Evolutionary conservation across 169 alveolate species (phyloP).

Genomic region (Plasmodium cynomolgi): DNA sequence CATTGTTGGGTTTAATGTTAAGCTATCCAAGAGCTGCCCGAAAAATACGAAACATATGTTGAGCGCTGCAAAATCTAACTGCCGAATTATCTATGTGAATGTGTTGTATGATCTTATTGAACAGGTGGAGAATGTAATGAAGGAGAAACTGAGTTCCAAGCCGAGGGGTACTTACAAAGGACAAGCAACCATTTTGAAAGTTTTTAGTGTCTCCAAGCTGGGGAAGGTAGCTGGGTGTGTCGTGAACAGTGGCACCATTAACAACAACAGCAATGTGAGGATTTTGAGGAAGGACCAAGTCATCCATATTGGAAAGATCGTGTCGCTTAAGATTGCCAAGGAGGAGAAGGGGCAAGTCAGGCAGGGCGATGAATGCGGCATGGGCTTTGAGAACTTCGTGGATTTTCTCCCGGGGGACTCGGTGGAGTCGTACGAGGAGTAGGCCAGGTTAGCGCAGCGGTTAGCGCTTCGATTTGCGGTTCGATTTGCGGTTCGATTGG

Average conservation of each 20-base stretch:
- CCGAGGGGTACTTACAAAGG: constrained; percentile 49
- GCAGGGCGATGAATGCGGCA: constrained; percentile 60
- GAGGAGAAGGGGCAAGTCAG: constrained; percentile 48
- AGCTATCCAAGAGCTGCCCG: constrained; percentile 7
- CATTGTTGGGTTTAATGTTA: constrained; percentile 53
- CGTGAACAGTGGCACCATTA: constrained; percentile 44
- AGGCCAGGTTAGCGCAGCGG: background rate
- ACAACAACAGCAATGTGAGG: constrained; percentile 37
- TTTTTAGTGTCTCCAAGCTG: constrained; percentile 36
- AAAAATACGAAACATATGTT: background rate
- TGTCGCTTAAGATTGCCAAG: constrained; percentile 50
- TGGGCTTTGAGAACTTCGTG: constrained; percentile 37
- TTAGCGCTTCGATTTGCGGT: background rate
- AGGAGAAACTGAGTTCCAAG: constrained; percentile 35
- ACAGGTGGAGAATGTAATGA: constrained; percentile 18
- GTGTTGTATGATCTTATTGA: constrained; percentile 40
- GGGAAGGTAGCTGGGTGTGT: constrained; percentile 69
- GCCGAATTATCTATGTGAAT: constrained; percentile 17
- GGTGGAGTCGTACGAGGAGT: constrained; percentile 64
- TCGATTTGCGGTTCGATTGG: background rate
- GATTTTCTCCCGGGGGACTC: constrained; percentile 33
- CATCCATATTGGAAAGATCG: constrained; percentile 21
- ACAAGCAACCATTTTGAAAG: constrained; percentile 36
- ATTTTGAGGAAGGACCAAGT: constrained; percentile 36
- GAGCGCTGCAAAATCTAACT: background rate